Evolutionary conservation across 192 early-diverging fungal genomes (phyloP).

Genomic region (Neocallimastix lanati): DNA sequence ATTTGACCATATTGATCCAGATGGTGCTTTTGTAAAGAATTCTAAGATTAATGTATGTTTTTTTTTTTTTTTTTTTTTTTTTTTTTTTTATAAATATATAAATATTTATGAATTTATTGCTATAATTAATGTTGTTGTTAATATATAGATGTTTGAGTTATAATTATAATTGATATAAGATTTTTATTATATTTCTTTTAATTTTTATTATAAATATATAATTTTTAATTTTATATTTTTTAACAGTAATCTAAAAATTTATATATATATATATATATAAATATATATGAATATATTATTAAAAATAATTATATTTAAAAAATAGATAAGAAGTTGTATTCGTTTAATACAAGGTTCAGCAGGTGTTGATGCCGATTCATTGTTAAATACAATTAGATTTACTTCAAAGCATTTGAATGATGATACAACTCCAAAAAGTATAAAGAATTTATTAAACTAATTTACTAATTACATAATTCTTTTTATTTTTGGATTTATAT

Average conservation of each 20-base stretch:
- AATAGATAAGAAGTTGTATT: slow-evolving; percentile 19
- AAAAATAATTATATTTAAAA: too few relatives aligned
- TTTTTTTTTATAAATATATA: too few relatives aligned
- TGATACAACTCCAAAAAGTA: slow-evolving; percentile 50
- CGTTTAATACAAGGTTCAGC: slow-evolving; percentile 46
- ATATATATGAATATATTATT: too few relatives aligned
- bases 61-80: too few relatives aligned
- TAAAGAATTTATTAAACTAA: slow-evolving; percentile 25
- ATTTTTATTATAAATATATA: too few relatives aligned
- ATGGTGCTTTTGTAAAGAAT: slow-evolving; percentile 54
- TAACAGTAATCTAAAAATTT: neutral
- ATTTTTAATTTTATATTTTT: neutral
- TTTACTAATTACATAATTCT: too few relatives aligned
- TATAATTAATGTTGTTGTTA: too few relatives aligned
- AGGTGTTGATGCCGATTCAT: slow-evolving; percentile 24
- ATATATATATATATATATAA: neutral
- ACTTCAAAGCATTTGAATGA: slow-evolving; percentile 66
- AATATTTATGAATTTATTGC: too few relatives aligned
- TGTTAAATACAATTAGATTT: slow-evolving; percentile 56
- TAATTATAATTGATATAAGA: too few relatives aligned
- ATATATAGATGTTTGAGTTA: too few relatives aligned
- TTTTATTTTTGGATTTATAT: too few relatives aligned
- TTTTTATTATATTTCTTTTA: too few relatives aligned
- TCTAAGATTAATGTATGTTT: slow-evolving; percentile 58
- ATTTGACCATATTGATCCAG: slow-evolving; percentile 73